Evolutionary conservation across 2,329 filamentous ascomycete genomes (phyloP), one percentile per base, ranked within the genome.

Genomic region (Mycocentrospora acerina): DNA sequence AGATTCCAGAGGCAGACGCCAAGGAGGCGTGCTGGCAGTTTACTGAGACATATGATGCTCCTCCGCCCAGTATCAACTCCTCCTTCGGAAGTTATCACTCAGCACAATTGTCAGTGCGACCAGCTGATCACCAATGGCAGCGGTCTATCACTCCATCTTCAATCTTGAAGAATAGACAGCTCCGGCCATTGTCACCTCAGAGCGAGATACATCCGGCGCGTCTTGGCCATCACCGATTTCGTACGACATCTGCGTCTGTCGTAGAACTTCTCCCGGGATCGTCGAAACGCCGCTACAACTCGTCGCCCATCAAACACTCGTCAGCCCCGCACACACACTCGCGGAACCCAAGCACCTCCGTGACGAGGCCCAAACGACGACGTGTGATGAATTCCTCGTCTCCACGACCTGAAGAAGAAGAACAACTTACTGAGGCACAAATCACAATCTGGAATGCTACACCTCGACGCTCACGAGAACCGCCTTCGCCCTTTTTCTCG

Each of bases 11-110:
- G 61, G 78, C 78, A 3, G 81, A 85, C 55, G 79, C 78, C 2
- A 69, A 76, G 42, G 82, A 86, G 55, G 69, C 79, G 13, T 86
- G 79, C 57, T 90, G 86, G 86, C 67, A 75, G 3, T 86, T 79
- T 72, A 77, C 82, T 49, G 78, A 82, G 35, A 72, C 74, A 4
- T 74, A 87, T 6, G 86, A 90, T 51, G 77, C 78, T 24, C 57
- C 72, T 3, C 69, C 76, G 1, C 27, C 42, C 7, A 76, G 72
- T 44, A 57, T 72, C 8, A 65, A 71, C 29, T 69, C 71, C 1
- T 76, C 74, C 0, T 77, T 77, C 44, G 54, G 44, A 34, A 66
- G 63, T 38, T 46, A 62, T 19, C 57, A 64, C 22, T 64, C 60
- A 2, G 39, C 58, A 2, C 46, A 62, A 27, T 36, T 67, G 4